Conservation (phyloP, 208 protist genomes). For the Leishmania tropica region DNA sequence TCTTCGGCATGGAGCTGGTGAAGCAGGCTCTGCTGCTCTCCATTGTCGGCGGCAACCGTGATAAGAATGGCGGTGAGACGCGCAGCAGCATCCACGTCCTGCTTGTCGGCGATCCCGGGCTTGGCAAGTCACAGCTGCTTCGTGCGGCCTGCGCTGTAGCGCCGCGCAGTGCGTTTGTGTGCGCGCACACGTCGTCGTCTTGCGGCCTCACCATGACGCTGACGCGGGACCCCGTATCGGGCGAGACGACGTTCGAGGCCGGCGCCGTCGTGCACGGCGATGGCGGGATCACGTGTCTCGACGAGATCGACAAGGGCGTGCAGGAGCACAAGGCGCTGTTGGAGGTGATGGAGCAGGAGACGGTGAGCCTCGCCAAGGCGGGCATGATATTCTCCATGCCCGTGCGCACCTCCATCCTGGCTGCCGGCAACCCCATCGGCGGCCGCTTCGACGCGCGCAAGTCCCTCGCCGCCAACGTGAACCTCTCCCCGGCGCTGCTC, state of each 20-base stretch:
- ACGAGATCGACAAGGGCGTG: constrained; percentile 99
- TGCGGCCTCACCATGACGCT: constrained; percentile 99
- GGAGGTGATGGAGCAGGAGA: constrained; percentile 99
- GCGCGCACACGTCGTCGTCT: constrained; percentile 97
- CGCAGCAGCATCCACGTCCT: constrained; percentile 95
- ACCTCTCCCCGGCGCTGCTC: constrained; percentile 94
- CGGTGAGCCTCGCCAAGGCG: constrained; percentile 99
- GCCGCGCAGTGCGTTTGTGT: constrained; percentile 98
- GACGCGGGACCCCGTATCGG: constrained; percentile 83
- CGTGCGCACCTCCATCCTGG: constrained; percentile 96
- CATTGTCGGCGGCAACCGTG: constrained; percentile 93
- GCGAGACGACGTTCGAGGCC: constrained; percentile 97
- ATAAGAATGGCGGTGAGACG: constrained; percentile 47
- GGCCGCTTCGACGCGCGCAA: constrained; percentile 94
- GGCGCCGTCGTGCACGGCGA: constrained; percentile 98
- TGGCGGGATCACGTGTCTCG: constrained; percentile 98
- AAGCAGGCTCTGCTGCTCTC: constrained; percentile 96
- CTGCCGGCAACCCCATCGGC: constrained; percentile 98
- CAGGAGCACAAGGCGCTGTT: constrained; percentile 98
- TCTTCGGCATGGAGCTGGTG: constrained; percentile 97
- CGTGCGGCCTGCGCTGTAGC: constrained; percentile 90
- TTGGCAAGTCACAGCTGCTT: constrained; percentile 98
- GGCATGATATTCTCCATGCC: constrained; percentile 97
- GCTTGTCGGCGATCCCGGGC: constrained; percentile 96
- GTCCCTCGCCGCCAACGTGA: constrained; percentile 97